Evolutionary conservation across 305 asterid species (phyloP).

Genomic region (Fraxinus velutina): DNA sequence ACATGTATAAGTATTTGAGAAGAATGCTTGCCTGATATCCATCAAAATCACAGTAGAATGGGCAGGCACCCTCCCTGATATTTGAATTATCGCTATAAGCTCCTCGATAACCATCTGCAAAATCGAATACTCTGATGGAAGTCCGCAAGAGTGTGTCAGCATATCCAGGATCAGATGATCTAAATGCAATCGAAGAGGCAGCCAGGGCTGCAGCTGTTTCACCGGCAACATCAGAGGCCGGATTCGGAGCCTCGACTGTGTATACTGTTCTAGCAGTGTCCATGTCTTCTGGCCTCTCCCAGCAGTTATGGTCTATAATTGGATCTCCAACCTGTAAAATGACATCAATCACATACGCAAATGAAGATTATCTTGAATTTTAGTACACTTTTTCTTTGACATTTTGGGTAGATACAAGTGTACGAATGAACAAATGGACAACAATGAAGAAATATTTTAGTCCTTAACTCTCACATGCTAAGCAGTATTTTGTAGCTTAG

Average conservation of each 20-base stretch:
- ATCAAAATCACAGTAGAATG: slow-evolving; percentile 88
- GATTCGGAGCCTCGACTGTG: slow-evolving; percentile 74
- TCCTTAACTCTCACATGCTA: neutral
- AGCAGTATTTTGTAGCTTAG: slow-evolving; percentile 17
- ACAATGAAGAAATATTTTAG: neutral
- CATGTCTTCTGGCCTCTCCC: slow-evolving; percentile 99
- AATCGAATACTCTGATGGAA: slow-evolving; percentile 57
- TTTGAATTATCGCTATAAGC: slow-evolving; percentile 83
- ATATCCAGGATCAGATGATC: slow-evolving; percentile 69
- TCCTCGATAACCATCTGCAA: slow-evolving; percentile 74
- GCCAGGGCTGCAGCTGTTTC: slow-evolving; percentile 83
- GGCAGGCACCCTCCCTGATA: slow-evolving; percentile 71
- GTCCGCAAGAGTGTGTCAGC: slow-evolving; percentile 65
- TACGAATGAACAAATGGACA: neutral
- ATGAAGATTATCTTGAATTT: neutral
- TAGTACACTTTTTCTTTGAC: neutral
- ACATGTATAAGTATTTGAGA: neutral
- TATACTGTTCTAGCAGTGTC: slow-evolving; percentile 85
- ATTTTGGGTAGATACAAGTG: neutral
- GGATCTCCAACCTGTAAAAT: slow-evolving; percentile 81
- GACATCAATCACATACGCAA: neutral
- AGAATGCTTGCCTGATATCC: slow-evolving; percentile 68
- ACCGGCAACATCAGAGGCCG: slow-evolving; percentile 91
- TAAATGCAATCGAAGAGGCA: slow-evolving; percentile 42
- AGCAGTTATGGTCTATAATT: slow-evolving; percentile 73